Evolutionary conservation across 371 early-diverging fungal species (phyloP).

Genomic region (Smittium culicis): DNA sequence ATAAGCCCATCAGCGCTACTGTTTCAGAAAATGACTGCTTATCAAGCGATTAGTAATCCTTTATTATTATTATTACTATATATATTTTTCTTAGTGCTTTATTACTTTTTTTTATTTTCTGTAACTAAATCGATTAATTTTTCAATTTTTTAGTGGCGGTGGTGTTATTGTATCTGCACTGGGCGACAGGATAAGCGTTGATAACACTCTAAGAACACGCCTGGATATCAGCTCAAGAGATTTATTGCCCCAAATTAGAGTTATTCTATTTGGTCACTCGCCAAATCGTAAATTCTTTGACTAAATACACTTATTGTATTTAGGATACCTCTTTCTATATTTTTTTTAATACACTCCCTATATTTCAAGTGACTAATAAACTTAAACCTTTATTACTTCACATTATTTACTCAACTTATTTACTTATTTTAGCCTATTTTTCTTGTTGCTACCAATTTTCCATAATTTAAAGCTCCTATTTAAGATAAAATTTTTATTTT

Average conservation of each 20-base stretch:
- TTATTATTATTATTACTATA: neutral
- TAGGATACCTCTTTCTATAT: no score
- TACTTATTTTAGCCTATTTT: no score
- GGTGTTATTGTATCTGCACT: constrained; percentile 71
- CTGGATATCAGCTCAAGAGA: constrained; percentile 63
- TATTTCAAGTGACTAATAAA: no score
- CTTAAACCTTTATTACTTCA: no score
- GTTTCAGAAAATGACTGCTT: neutral
- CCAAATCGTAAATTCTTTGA: constrained; percentile 82
- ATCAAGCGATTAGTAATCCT: neutral
- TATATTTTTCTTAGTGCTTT: no score
- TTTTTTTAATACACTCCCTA: no score
- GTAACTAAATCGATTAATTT: neutral
- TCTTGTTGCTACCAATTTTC: no score
- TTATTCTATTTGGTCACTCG: constrained; percentile 75
- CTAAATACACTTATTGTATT: constrained; percentile 32
- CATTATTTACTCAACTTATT: no score
- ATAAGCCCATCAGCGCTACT: neutral
- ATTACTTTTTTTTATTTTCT: neutral
- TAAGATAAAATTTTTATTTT: no score
- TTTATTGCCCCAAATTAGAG: constrained; percentile 84
- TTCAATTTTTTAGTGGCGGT: constrained; percentile 33
- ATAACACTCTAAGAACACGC: constrained; percentile 83
- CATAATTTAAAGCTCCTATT: no score
- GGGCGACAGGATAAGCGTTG: constrained; percentile 61